Evolutionary conservation across 1,284 basidiomycete species (phyloP), one percentile per base, ranked within the genome.

Genomic region (Pisolithus thermaeus): DNA sequence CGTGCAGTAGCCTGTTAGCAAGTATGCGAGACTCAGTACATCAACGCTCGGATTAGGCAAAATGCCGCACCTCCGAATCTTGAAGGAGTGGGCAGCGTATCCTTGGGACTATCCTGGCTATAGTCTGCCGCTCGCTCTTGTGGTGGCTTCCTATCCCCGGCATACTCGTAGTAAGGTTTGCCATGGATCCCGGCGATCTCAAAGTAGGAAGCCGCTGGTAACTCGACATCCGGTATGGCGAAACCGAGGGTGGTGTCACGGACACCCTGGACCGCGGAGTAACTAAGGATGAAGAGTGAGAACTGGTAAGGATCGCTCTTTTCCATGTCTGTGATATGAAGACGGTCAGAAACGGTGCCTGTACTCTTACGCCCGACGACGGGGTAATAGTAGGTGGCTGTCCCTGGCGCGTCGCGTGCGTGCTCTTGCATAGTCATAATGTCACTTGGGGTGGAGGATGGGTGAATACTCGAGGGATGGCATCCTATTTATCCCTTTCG

Each of bases 181-280:
- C 61, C 61, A 30, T 62, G 61, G 35, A 62, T 61, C 2, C 36
- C 53, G 4, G 49, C 61, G 12, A 62, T 57, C 46, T 64, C 54
- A 59, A 62, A 61, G 44, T 51, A 46, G 23, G 56, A 57, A 16
- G 52, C 46, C 20, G 47, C 23, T 7, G 11, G 46, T 18, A 12
- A 36, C 7, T 50, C 50, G 4, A 61, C 50, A 27, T 51, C 51
- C 3, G 58, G 49, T 14, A 61, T 55, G 7, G 49, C 48, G 36
- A 62, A 58, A 3, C 11, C 27, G 22, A 45, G 3, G 8, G 27
- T 4, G 18, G 16, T n/a, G 18, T 45, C 18, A n/a, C 23, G 30
- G 18, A 45, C 49, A 25, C 91, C 90, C 64, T 95, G 82, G 47
- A 92, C 84, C 18, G 91, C 87, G 50, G 90, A 90, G 7, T 87